These are phyloP conservation scores for Dendrocalamus latiflorus DNA, from an alignment of 202 grass and related monocot genomes.

Conservation along the genomic window DNA sequence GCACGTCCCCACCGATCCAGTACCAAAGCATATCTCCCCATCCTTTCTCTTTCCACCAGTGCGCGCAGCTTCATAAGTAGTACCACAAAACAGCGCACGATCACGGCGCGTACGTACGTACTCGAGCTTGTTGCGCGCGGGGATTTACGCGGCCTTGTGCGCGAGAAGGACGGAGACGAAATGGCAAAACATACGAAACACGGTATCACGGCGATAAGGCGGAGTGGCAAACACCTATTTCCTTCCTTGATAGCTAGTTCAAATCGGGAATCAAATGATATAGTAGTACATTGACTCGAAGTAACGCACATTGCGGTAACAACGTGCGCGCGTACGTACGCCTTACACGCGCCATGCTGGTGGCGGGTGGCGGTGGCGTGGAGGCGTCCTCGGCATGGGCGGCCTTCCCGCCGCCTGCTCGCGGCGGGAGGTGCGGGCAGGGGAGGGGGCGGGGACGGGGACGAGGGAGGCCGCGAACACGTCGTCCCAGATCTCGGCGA, in stretches of 20 bases:
- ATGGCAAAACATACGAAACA: not conserved
- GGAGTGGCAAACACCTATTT: not conserved
- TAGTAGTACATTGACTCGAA: not conserved
- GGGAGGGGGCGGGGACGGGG: not conserved
- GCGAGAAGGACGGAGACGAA: not conserved
- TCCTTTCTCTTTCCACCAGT: not conserved
- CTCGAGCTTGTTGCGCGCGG: not conserved
- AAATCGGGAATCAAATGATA: not conserved
- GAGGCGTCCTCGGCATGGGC: slow-evolving; percentile 25
- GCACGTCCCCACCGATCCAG: not conserved
- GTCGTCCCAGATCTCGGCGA: slow-evolving; percentile 79
- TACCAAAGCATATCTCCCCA: not conserved
- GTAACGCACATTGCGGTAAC: not conserved
- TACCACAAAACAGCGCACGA: not conserved
- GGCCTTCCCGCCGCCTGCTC: not conserved
- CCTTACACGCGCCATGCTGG: slow-evolving; percentile 35
- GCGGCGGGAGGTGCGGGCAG: not conserved
- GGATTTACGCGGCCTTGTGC: not conserved
- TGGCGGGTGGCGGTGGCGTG: slow-evolving; percentile 22
- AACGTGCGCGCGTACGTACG: not conserved
- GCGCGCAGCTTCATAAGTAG: not conserved
- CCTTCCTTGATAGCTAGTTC: not conserved
- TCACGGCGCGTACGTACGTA: not conserved
- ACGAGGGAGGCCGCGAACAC: slow-evolving; percentile 41
- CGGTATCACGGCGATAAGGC: not conserved